These are phyloP conservation scores for Balansia obtecta DNA, from an alignment of 2,329 filamentous ascomycete genomes.

Conservation along the genomic window DNA sequence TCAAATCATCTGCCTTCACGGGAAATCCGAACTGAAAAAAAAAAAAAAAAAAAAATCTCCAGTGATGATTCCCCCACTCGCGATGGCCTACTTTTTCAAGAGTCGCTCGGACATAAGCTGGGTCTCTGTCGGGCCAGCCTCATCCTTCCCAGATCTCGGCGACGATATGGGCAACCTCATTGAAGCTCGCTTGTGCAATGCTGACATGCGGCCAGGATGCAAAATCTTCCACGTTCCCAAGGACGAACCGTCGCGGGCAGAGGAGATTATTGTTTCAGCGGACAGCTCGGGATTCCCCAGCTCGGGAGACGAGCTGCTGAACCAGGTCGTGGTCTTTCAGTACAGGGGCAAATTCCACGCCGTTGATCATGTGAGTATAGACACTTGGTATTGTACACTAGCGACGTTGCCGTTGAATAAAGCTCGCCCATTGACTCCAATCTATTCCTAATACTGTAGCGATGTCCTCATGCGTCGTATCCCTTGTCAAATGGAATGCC, in stretches of 20 bases:
- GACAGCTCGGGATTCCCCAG: constrained; percentile 3
- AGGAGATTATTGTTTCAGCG: constrained; percentile 17
- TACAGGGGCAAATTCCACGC: constrained; percentile 54
- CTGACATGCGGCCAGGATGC: constrained; percentile 36
- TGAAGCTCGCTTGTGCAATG: constrained; percentile 24
- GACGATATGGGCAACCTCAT: constrained; percentile 24
- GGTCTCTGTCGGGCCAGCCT: constrained; percentile 41
- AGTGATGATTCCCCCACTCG: neutral
- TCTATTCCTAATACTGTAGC: constrained; percentile 22
- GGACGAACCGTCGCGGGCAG: constrained; percentile 23
- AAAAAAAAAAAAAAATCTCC: no score
- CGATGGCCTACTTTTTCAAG: constrained; percentile 14
- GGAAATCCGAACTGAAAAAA: no score
- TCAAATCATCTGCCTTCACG: no score
- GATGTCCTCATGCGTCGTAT: constrained; percentile 56
- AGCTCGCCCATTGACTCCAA: neutral
- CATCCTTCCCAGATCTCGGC: constrained; percentile 41
- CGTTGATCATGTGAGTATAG: constrained; percentile 48
- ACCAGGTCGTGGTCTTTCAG: constrained; percentile 54
- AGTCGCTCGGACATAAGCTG: constrained; percentile 22
- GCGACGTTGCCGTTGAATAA: neutral
- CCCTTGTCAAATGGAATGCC: constrained; percentile 49
- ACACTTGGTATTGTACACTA: neutral
- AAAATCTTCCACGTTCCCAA: constrained; percentile 42
- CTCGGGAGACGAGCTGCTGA: constrained; percentile 24